Evolutionary conservation across 805 yeast genomes (phyloP).

Genomic region (Danielia reshetovae): DNA sequence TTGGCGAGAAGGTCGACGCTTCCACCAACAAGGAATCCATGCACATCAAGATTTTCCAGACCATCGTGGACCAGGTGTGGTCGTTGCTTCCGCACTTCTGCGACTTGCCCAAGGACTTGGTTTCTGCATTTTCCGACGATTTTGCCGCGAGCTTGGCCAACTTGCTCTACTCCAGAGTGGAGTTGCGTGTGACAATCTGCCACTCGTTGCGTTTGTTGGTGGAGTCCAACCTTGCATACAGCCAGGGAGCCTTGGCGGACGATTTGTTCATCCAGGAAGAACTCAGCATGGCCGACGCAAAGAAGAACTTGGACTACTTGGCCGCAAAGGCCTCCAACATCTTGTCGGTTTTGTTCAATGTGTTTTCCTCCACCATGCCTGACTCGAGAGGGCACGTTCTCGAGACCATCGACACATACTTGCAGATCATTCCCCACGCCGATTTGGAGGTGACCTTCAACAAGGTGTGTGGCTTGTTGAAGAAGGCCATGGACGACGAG

Average conservation of each 20-base stretch:
- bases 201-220: constrained; percentile 75
- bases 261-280: constrained; percentile 57
- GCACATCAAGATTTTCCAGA: constrained; percentile 73
- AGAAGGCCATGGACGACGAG: constrained; percentile 58
- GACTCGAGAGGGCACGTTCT: constrained; percentile 80
- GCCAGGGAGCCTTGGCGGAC: constrained; percentile 53
- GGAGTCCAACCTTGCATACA: constrained; percentile 65
- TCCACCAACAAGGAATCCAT: constrained; percentile 53
- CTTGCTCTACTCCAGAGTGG: constrained; percentile 68
- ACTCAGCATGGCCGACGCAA: constrained; percentile 55
- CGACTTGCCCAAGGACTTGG: constrained; percentile 77
- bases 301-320: constrained; percentile 57
- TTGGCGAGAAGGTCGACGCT: constrained; percentile 44
- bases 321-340: constrained; percentile 67
- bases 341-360: constrained; percentile 84
- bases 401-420: constrained; percentile 80
- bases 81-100: constrained; percentile 84
- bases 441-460: constrained; percentile 76
- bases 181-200: constrained; percentile 77
- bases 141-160: constrained; percentile 79
- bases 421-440: constrained; percentile 61
- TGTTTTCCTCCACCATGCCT: constrained; percentile 83
- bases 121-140: constrained; percentile 58
- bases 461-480: constrained; percentile 77
- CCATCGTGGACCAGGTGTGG: constrained; percentile 91